Base-by-base conservation (phyloP, 1,284 basidiomycete species). In the Pseudozyma pruni region DNA sequence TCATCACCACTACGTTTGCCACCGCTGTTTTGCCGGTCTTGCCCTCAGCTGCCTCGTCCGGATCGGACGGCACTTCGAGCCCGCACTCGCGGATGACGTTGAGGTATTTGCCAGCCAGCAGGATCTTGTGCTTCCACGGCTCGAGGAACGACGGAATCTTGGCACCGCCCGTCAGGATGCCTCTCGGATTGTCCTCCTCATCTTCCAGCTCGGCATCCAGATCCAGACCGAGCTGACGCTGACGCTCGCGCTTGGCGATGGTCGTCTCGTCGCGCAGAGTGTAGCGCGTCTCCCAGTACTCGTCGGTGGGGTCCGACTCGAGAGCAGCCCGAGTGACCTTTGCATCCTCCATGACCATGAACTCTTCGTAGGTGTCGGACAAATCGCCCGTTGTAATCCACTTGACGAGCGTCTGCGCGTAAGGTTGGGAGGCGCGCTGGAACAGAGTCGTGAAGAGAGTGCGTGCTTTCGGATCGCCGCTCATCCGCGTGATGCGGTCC, bases 141-240 rank as follows among this genome's bases (percentile, higher is more conserved):
- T 81, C 75, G 38, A 82, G 68, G 55, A 81, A 82, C 6, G 58
- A 60, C 5, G 80, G 80, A n/a, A 82, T 75, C 61, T 75, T 79
- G 22, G 80, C 80, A 6, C 80, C 80, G 20, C 80, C 80, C 0
- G 80, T 82, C n/a, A 82, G 51, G 22, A 78, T 88, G 2, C 87
- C 75, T 85, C 90, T 53, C 84, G 87, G 82, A 87, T 63, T 69
- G 11, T 66, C 72, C 19, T 67, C 54, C 25, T 74, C 67, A 20
- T 60, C 66, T 20, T 72, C 74, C n/a, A 64, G 43, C 27, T 71
- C 62, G 10, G 43, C 56, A 10, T 74, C 76, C 14, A 75, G 33
- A 22, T 74, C 74, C 13, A 78, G 42, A 10, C 73, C 78, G 13
- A 69, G 64, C 56, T 75, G 76, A 32, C 58, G 59, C 51, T 67